Evolutionary conservation across 2,329 filamentous ascomycete genomes (phyloP), one percentile per base, ranked within the genome.

Genomic region (Ampelomyces quisqualis): DNA sequence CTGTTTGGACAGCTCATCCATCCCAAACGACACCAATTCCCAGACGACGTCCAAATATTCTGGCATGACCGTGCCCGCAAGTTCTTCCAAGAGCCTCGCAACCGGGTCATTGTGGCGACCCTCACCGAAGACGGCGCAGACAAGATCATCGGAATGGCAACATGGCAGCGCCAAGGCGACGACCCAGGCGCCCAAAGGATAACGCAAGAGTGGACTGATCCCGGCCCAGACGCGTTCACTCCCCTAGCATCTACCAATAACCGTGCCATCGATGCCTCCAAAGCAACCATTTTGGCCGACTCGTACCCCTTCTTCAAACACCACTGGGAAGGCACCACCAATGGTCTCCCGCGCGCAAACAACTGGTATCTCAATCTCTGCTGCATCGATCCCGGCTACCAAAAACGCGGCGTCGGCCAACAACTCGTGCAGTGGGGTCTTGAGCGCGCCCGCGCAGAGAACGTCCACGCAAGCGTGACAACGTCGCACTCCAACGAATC

Each of bases 401-500:
- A 74, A 31, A 60, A 68, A 4, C 50, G 51, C 26, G 68, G 64
- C 2, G 39, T 69, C 8, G 73, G 72, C 1, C 59, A 57, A 4
- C 49, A 49, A 17, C 60, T 77, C 6, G 71, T 73, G 8, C 39
- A 55, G 17, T 74, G 70, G 71, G 73, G 73, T 0, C 47, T 75
- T 0, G 53, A 68, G 1, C 50, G 58, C 23, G 69, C 71, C 1
- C 47, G 62, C 30, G 38, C 55, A 9, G 71, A 73, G 8, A 58
- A 56, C 0, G 47, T 74, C n/a, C 60, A 60, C 41, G 64, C 71
- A 17, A 70, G 65, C 14, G 68, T 75, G 0, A 57, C 72, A 11
- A 61, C 64, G 28, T 66, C 69, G 4, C 50, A 64, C 4, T 67
- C 63, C 2, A 73, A 65, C 14, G 69, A 73, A 14, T 53, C 35